Percentiles rank a stretch among this genome's conserved stretches.
Evolutionary conservation across 805 yeast genomes (phyloP).

Genomic region (Ogataea dorogensis): DNA sequence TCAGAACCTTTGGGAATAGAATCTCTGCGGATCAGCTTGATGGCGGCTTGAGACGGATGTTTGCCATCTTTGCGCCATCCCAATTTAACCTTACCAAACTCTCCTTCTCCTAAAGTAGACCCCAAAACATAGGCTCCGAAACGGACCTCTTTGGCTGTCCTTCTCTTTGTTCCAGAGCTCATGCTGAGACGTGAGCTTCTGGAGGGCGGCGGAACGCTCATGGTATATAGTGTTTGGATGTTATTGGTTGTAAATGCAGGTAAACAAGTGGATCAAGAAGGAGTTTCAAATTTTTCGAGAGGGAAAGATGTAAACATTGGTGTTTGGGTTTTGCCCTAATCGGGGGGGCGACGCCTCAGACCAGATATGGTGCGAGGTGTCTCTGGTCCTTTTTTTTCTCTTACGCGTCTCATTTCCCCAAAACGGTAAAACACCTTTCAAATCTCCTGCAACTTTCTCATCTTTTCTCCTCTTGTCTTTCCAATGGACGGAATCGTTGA

Average conservation of each 20-base stretch:
- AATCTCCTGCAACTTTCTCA: conserved; percentile 7
- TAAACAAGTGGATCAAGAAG: conserved; percentile 9
- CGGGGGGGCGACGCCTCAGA: background rate
- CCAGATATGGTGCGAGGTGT: conserved; percentile 1
- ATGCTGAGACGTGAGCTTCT: conserved; percentile 22
- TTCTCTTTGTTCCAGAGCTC: conserved; percentile 29
- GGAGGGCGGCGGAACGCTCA: conserved; percentile 17
- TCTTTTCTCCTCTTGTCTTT: conserved; percentile 8
- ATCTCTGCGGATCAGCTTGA: conserved; percentile 86
- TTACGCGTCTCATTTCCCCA: conserved; percentile 14
- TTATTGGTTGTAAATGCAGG: conserved; percentile 4
- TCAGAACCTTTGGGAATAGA: conserved; percentile 84
- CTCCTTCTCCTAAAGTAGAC: conserved; percentile 95
- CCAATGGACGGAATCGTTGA: conserved; percentile 29
- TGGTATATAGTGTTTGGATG: conserved; percentile 4
- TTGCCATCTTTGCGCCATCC: conserved; percentile 91
- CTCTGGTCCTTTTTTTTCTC: background rate
- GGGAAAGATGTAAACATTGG: conserved; percentile 13
- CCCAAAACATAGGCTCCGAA: conserved; percentile 92
- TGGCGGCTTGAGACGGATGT: conserved; percentile 84
- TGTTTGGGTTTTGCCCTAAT: conserved; percentile 10
- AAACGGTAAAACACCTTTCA: conserved; percentile 7
- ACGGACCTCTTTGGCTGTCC: conserved; percentile 62
- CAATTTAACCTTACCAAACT: conserved; percentile 94
- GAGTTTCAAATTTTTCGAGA: conserved; percentile 14